Evolutionary conservation across 345 rosid genomes (phyloP).

Genomic region (Microthlaspi erraticum): DNA sequence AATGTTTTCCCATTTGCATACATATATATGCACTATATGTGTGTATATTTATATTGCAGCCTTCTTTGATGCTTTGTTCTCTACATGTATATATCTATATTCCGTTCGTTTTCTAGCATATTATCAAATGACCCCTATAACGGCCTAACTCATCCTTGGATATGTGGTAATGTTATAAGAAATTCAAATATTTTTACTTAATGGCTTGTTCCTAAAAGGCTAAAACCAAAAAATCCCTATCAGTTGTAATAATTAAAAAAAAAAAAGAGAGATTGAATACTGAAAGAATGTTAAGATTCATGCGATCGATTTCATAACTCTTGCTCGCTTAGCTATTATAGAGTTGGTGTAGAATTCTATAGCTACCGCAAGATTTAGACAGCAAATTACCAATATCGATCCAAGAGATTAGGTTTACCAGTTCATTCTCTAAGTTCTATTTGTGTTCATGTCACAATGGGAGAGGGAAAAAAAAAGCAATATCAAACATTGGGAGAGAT

Average conservation of each 20-base stretch:
- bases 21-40: background rate
- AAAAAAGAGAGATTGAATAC: background rate
- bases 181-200: constrained; percentile 1
- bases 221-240: background rate
- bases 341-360: background rate
- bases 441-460: constrained; percentile 23
- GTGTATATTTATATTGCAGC: constrained; percentile 7
- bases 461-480: constrained; percentile 49
- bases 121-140: constrained; percentile 21
- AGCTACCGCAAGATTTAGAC: background rate
- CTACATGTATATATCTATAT: constrained; percentile 12
- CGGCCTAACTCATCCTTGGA: constrained; percentile 23
- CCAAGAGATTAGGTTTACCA: background rate
- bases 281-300: background rate
- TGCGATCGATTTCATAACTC: background rate
- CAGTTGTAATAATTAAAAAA: background rate
- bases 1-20: background rate
- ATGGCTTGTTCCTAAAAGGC: background rate
- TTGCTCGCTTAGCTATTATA: background rate
- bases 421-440: background rate
- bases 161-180: background rate
- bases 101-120: constrained; percentile 18
- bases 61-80: constrained; percentile 28
- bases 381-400: background rate
- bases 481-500: constrained; percentile 42